A percentile compares a stretch with the other conserved stretches of the same genome.
Conservation (phyloP, 805 yeast species). For the Naumovozyma dairenensis region DNA sequence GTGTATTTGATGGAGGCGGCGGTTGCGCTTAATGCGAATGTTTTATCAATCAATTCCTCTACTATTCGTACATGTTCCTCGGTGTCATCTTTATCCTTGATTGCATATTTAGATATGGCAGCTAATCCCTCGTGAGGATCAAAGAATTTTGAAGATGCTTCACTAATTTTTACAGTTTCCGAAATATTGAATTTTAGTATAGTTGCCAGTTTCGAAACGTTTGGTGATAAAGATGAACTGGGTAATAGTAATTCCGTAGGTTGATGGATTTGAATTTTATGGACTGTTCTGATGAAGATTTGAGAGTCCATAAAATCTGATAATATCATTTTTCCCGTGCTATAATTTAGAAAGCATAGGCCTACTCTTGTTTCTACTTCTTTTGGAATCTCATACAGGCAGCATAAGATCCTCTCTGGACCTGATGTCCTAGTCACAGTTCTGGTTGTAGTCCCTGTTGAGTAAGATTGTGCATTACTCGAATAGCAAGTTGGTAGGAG, state of each 20-base stretch:
- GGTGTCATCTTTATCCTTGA: slow-evolving; percentile 4
- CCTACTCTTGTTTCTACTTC: slow-evolving; percentile 29
- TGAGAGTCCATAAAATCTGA: slow-evolving; percentile 36
- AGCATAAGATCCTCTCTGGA: slow-evolving; percentile 19
- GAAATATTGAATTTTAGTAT: slow-evolving; percentile 29
- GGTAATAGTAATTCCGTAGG: slow-evolving; percentile 33
- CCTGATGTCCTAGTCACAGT: too few relatives aligned
- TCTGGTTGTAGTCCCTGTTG: too few relatives aligned
- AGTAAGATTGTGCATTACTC: too few relatives aligned
- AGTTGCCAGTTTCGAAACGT: slow-evolving; percentile 27
- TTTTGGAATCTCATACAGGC: slow-evolving; percentile 22
- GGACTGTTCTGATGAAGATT: slow-evolving; percentile 37
- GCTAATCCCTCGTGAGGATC: slow-evolving; percentile 20
- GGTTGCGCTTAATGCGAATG: slow-evolving; percentile 27
- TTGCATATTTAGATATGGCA: slow-evolving; percentile 12
- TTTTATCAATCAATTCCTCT: slow-evolving; percentile 24
- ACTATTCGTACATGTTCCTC: too few relatives aligned
- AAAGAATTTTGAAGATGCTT: slow-evolving; percentile 21
- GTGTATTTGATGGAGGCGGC: slow-evolving; percentile 27
- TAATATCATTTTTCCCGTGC: slow-evolving; percentile 31
- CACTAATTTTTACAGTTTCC: slow-evolving; percentile 18
- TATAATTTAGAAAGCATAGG: slow-evolving; percentile 31
- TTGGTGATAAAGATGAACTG: slow-evolving; percentile 18
- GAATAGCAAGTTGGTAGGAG: too few relatives aligned
- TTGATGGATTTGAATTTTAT: slow-evolving; percentile 30